Conservation (phyloP, 2,329 filamentous ascomycete genomes). For the Cephalotrichum gorgonifer region DNA sequence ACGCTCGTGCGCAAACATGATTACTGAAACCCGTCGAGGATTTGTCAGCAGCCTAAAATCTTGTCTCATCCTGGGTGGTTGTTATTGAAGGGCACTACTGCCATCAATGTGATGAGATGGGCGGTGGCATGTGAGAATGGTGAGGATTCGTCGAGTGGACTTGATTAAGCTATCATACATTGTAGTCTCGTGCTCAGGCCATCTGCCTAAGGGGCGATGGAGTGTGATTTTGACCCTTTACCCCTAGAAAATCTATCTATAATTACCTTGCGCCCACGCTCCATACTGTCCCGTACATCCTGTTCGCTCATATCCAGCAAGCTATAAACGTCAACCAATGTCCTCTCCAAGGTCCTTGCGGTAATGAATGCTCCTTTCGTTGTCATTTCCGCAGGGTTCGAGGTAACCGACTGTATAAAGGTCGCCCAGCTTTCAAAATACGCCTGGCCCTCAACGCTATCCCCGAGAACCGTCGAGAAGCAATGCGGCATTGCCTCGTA, state of each 20-base stretch:
- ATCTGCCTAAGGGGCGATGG: too few relatives aligned
- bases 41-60: too few relatives aligned
- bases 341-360: slow-evolving; percentile 40
- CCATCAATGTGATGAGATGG: too few relatives aligned
- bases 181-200: too few relatives aligned
- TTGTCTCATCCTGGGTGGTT: too few relatives aligned
- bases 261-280: background rate
- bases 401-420: slow-evolving; percentile 39
- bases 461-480: slow-evolving; percentile 48
- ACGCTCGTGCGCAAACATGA: too few relatives aligned
- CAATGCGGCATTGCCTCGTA: slow-evolving; percentile 75
- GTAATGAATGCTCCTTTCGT: slow-evolving; percentile 34
- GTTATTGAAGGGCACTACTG: too few relatives aligned
- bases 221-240: too few relatives aligned
- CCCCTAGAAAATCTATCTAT: background rate
- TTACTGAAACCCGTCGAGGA: too few relatives aligned
- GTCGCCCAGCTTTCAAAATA: slow-evolving; percentile 44
- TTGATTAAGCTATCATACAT: too few relatives aligned
- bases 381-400: slow-evolving; percentile 19
- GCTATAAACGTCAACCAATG: slow-evolving; percentile 26
- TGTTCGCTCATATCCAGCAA: background rate
- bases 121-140: too few relatives aligned
- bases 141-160: too few relatives aligned
- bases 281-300: background rate
- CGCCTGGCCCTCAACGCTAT: slow-evolving; percentile 23